Percentiles rank a stretch among this genome's conserved stretches.
Evolutionary conservation across 1,284 basidiomycete species (phyloP).

Genomic region (Schizophyllum amplum): DNA sequence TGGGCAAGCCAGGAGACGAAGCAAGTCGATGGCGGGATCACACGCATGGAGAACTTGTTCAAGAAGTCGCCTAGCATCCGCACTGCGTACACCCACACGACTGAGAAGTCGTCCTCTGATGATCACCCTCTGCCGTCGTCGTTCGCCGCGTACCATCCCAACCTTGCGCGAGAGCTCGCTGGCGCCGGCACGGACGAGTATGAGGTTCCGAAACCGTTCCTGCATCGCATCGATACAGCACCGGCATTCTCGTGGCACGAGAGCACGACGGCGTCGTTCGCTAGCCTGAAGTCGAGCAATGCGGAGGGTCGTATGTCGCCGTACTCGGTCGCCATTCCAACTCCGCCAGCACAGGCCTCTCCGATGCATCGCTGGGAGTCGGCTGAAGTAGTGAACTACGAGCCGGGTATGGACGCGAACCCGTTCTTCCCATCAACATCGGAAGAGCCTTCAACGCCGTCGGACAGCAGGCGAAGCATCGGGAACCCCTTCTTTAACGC

Average conservation of each 20-base stretch:
- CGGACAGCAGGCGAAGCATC: conserved; percentile 25
- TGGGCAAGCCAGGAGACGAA: neutral
- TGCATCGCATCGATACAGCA: neutral
- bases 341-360: conserved; percentile 43
- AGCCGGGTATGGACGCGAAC: conserved; percentile 1
- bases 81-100: conserved; percentile 33
- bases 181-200: neutral
- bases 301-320: conserved; percentile 30
- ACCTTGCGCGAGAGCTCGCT: conserved; percentile 43
- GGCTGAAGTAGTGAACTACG: conserved; percentile 52
- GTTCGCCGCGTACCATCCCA: conserved; percentile 45
- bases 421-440: neutral
- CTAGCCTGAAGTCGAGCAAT: neutral
- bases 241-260: neutral
- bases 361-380: conserved; percentile 59
- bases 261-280: neutral
- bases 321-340: conserved; percentile 47
- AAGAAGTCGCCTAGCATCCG: conserved; percentile 51
- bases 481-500: conserved; percentile 64
- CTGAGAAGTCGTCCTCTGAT: conserved; percentile 1
- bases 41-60: conserved; percentile 57
- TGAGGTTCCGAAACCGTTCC: neutral
- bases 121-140: conserved; percentile 18
- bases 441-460: neutral
- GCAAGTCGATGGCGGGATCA: conserved; percentile 17